Percentiles rank a stretch among this genome's conserved stretches.
These are phyloP conservation scores for Talaromyces atroroseus DNA, from an alignment of 2,329 filamentous ascomycete species.

Conservation along the genomic window DNA sequence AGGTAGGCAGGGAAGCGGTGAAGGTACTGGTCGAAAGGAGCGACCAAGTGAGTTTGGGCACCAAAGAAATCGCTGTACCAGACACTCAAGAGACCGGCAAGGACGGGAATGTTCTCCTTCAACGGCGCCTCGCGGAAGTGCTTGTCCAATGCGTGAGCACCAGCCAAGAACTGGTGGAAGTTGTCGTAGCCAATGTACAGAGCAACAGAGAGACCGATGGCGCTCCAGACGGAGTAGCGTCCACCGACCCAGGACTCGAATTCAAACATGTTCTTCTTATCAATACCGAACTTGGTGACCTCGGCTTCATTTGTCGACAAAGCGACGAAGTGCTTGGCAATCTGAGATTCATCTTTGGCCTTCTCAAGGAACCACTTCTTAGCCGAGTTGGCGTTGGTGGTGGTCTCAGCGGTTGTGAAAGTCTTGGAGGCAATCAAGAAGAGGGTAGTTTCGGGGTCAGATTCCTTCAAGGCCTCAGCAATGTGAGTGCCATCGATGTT, in stretches of 20 bases:
- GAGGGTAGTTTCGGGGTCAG: slow-evolving; percentile 95
- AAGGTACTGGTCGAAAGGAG: slow-evolving; percentile 98
- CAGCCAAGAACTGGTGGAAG: slow-evolving; percentile 92
- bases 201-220: slow-evolving; percentile 89
- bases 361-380: slow-evolving; percentile 93
- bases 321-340: slow-evolving; percentile 98
- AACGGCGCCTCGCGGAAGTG: slow-evolving; percentile 91
- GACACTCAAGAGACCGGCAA: slow-evolving; percentile 89
- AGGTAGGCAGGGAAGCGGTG: slow-evolving; percentile 99
- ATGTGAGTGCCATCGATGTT: slow-evolving; percentile 99
- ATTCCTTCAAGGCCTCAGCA: slow-evolving; percentile 80
- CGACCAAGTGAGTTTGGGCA: slow-evolving; percentile 93
- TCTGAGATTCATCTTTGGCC: slow-evolving; percentile 66
- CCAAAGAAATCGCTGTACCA: slow-evolving; percentile 99
- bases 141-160: slow-evolving; percentile 96
- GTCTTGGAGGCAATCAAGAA: slow-evolving; percentile 99
- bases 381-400: slow-evolving; percentile 93
- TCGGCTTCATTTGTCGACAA: slow-evolving; percentile 92
- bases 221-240: slow-evolving; percentile 97
- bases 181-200: slow-evolving; percentile 96
- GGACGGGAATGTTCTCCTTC: slow-evolving; percentile 87
- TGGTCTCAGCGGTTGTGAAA: slow-evolving; percentile 96
- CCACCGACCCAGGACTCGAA: slow-evolving; percentile 99
- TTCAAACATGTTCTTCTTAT: slow-evolving; percentile 99
- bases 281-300: slow-evolving; percentile 97